Percentiles rank a stretch among this genome's conserved stretches.
These are phyloP conservation scores for Seiridium unicorne DNA, from an alignment of 2,329 filamentous ascomycete genomes.

Conservation along the genomic window DNA sequence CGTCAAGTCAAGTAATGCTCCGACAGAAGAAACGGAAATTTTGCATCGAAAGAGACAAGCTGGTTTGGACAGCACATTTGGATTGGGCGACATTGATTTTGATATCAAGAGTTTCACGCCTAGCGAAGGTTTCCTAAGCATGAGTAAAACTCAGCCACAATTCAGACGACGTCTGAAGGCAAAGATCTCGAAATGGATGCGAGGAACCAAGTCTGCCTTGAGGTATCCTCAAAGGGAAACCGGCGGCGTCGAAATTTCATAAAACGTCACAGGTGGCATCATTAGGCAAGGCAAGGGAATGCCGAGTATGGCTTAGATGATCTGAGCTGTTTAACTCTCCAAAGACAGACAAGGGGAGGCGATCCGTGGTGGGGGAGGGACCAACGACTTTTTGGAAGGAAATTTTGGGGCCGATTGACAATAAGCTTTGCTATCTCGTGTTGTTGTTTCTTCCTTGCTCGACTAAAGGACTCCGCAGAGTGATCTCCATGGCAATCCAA, in stretches of 20 bases:
- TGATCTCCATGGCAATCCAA: too few relatives aligned
- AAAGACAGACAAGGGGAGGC: neutral
- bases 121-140: conserved; percentile 9
- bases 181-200: conserved; percentile 24
- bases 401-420: conserved; percentile 22
- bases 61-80: conserved; percentile 3
- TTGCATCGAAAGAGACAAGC: neutral
- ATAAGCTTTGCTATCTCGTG: neutral
- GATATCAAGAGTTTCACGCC: conserved; percentile 8
- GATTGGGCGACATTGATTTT: conserved; percentile 11
- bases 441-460: neutral
- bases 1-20: neutral
- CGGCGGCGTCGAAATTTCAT: neutral
- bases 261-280: neutral
- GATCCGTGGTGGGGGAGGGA: conserved; percentile 1
- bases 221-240: conserved; percentile 17
- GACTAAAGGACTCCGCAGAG: neutral
- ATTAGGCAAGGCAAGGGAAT: too few relatives aligned
- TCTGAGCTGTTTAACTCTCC: neutral
- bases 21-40: neutral
- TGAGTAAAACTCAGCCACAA: conserved; percentile 8
- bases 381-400: conserved; percentile 2
- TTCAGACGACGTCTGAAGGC: conserved; percentile 22
- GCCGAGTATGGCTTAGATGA: too few relatives aligned
- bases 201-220: conserved; percentile 21